Base-by-base conservation (phyloP, 108 stramenopile genomes). In the Cyclostephanos invisitatus region DNA sequence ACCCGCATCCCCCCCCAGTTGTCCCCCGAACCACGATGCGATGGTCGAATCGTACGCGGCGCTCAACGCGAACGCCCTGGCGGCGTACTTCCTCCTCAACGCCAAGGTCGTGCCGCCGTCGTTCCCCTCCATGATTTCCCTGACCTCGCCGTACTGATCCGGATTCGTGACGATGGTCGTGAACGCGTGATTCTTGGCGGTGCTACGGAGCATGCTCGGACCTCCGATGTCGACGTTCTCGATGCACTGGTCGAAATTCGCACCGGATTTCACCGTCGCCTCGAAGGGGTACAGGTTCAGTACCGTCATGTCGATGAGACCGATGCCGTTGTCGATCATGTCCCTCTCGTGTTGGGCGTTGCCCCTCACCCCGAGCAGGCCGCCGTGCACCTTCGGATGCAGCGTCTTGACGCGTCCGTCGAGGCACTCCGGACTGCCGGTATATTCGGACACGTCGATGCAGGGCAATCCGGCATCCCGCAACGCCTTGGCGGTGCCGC, bases 151-250 rank as follows among this genome's bases (percentile, higher is more conserved):
- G 83, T 99, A 99, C 85, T 98, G 97, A 27, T 78, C 75, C 0
- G 97, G 97, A 54, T 66, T 60, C 1, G 96, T 98, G 38, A 96
- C 92, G 81, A 98, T 97, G 18, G 96, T 83, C 14, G 98, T 98
- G 74, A 93, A 96, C 4, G 86, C 86, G 83, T 99, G 98, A 81
- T 99, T 99, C 83, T 99, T 99, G 68, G 98, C 96, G 3, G 96
- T 92, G 20, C 93, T 94, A 32, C 98, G 91, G 44, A 99, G 82
- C 98, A 99, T 99, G 57, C 90, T 89, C 6, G 98, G 98, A n/a
- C 98, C 98, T 21, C 98, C 98, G 78, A 99, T 98, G 75, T 99
- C 98, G 77, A 99, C 97, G 77, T 99, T 99, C 82, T 99, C 98
- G 73, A 99, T 91, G 86, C 97, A 98, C 71, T 92, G 95, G 57